Evolutionary conservation across 306 rosid genomes (phyloP).

Genomic region (Vicia villosa): DNA sequence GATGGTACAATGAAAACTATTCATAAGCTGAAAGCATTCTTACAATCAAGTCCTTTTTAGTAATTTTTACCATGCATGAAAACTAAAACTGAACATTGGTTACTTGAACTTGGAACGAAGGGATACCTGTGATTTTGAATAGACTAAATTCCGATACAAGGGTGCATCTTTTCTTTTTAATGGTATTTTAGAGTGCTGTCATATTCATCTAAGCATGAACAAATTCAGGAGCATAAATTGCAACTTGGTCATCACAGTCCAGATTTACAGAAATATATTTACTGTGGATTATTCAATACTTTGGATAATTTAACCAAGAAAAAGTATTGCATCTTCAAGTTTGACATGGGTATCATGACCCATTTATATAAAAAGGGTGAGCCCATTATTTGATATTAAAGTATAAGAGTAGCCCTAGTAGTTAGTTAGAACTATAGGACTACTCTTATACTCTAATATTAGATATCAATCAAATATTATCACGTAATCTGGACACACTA

Average conservation of each 20-base stretch:
- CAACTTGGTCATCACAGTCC: constrained; percentile 7
- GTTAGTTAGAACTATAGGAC: too few species aligned
- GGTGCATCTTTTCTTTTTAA: not conserved
- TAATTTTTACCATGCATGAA: not conserved
- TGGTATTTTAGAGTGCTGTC: too few species aligned
- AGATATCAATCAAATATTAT: not conserved
- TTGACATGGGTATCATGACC: constrained; percentile 16
- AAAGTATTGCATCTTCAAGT: not conserved
- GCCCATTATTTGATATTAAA: not conserved
- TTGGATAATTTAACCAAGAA: constrained; percentile 12
- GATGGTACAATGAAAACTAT: too few species aligned
- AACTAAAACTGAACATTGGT: not conserved
- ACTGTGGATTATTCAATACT: not conserved
- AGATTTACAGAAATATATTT: constrained; percentile 18
- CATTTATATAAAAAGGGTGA: not conserved
- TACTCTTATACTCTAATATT: too few species aligned
- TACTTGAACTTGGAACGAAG: not conserved
- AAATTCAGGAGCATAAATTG: not conserved
- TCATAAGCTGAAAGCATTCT: too few species aligned
- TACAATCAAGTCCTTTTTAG: too few species aligned
- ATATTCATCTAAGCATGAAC: not conserved
- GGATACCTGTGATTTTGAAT: not conserved
- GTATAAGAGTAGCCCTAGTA: too few species aligned
- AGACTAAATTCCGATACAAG: not conserved
- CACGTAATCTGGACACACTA: not conserved